Conservation (phyloP, 495 filamentous ascomycete species). For the Symbiotaphrina buchneri region DNA sequence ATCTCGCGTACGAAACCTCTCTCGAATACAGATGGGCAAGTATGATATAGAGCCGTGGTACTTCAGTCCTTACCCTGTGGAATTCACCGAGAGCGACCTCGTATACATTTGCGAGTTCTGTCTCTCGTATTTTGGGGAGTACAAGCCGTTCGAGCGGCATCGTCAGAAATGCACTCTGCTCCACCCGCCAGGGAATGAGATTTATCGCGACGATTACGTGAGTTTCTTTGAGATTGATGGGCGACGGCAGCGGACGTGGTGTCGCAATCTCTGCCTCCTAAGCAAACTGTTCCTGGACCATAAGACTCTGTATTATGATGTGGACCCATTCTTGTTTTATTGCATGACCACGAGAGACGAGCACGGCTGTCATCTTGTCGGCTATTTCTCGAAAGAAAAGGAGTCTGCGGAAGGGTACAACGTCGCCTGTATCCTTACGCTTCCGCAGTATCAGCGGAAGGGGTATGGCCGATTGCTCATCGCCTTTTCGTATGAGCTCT, state of each 20-base stretch:
- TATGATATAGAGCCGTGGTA: conserved; percentile 95
- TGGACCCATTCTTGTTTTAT: conserved; percentile 96
- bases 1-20: conserved; percentile 84
- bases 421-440: conserved; percentile 87
- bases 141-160: conserved; percentile 61
- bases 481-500: conserved; percentile 93
- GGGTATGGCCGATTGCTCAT: conserved; percentile 86
- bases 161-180: conserved; percentile 75
- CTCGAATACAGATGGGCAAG: conserved; percentile 77
- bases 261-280: conserved; percentile 82
- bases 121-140: conserved; percentile 65
- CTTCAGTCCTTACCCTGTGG: conserved; percentile 86
- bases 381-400: conserved; percentile 97
- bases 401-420: conserved; percentile 93
- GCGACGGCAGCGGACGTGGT: conserved; percentile 86
- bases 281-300: conserved; percentile 95
- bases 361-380: conserved; percentile 77
- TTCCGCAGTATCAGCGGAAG: conserved; percentile 87
- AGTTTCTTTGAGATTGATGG: conserved; percentile 98
- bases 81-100: conserved; percentile 64
- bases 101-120: conserved; percentile 98
- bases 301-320: conserved; percentile 99
- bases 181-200: conserved; percentile 93
- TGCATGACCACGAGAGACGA: conserved; percentile 82
- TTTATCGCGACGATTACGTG: conserved; percentile 84